Evolutionary conservation across 202 grass and related monocot genomes (phyloP), one percentile per base, ranked within the genome.

Genomic region (Panicum virgatum): DNA sequence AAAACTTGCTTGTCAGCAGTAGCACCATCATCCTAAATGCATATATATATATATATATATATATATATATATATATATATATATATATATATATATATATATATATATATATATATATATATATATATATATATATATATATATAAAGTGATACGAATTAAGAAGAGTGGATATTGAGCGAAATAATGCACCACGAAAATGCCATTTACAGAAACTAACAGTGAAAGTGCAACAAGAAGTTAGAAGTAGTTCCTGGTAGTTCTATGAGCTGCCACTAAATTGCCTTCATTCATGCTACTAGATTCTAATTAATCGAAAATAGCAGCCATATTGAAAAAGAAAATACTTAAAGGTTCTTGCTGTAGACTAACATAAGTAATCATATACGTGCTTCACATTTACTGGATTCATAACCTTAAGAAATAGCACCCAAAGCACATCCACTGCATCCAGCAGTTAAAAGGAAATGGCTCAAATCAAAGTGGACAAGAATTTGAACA

Each of bases 1-100:
- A 87, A 32, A 90, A 37, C 37, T 81, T 67, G 19, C 37, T 70
- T 81, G 46, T 40, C 27, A 84, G 76, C 22, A 80, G 16, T 53
- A 69, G 56, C 42, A 86, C 15, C 74, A 79, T n/a, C 53, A 86
- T 65, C 62, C 27, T 9, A 83, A 80, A 66, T 47, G 19, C 34
- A 37, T 36, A 44, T 47, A 72, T 27, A n/a, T n/a, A 37, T 36
- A 44, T 47, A 72, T 27, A 37, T 36, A 44, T 47, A 72, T 27
- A 37, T 36, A 44, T 47, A 72, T 27, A 37, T 36, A 44, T 47
- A 72, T 27, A 37, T 36, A 44, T 47, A 72, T 27, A 37, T 36
- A 44, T 47, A 72, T 27, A 37, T 36, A 44, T 47, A 72, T 27
- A 37, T 36, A 44, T 47, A 72, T 27, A 37, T 36, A 44, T 47